Evolutionary conservation across 1,139 yeast species (phyloP).

Genomic region (Magnusiomyces magnusii): DNA sequence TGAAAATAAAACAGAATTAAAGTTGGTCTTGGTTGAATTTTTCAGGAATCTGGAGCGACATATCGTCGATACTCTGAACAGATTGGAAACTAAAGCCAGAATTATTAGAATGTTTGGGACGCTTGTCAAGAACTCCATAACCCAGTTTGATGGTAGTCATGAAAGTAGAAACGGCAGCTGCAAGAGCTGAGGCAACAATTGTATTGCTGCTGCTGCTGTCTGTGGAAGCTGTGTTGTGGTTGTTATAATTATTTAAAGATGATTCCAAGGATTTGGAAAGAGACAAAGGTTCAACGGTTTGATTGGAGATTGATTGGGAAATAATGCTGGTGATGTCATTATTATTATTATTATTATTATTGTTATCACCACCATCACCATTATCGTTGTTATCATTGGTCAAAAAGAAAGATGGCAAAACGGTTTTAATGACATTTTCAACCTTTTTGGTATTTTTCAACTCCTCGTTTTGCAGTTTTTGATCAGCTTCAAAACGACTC

Average conservation of each 20-base stretch:
- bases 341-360: no score
- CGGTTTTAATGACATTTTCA: neutral
- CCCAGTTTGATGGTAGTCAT: neutral
- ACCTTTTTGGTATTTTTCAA: neutral
- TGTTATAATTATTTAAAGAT: neutral
- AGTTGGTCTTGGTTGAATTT: neutral
- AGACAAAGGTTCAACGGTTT: neutral
- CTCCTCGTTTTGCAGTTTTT: neutral
- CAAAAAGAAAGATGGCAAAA: neutral
- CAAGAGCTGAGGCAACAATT: constrained; percentile 1
- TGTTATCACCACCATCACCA: neutral
- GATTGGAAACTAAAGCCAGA: neutral
- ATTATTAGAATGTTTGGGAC: neutral
- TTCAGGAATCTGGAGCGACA: neutral
- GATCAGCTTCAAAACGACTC: neutral
- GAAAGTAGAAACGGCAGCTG: neutral
- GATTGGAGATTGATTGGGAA: neutral
- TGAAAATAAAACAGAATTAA: neutral
- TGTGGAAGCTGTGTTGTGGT: neutral
- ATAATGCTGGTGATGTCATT: neutral
- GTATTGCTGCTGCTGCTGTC: neutral
- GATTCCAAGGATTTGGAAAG: neutral
- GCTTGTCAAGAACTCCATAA: neutral
- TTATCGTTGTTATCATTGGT: neutral
- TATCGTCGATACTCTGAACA: neutral